Evolutionary conservation across 2,329 filamentous ascomycete genomes (phyloP).

Genomic region (Cladosporium sp.): DNA sequence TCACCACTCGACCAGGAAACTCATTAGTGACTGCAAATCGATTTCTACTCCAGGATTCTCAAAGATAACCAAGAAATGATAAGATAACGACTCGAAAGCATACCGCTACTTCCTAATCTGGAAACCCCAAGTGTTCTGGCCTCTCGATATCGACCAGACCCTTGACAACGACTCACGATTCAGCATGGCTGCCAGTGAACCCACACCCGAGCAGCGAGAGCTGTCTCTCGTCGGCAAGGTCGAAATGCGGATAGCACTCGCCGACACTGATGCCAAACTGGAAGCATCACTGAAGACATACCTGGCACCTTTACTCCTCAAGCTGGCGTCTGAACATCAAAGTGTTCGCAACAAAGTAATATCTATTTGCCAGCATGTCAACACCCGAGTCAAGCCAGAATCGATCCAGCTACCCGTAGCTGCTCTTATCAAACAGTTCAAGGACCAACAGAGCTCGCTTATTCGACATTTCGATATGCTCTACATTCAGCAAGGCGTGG

Average conservation of each 20-base stretch:
- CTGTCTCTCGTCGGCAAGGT: conserved; percentile 79
- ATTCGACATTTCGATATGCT: conserved; percentile 84
- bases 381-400: conserved; percentile 57
- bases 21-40: too few relatives aligned
- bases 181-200: conserved; percentile 29
- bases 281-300: conserved; percentile 74
- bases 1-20: too few relatives aligned
- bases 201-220: conserved; percentile 61
- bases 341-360: conserved; percentile 78
- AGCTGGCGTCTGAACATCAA: conserved; percentile 75
- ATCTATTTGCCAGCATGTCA: conserved; percentile 67
- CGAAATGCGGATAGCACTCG: conserved; percentile 76
- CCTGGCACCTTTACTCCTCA: conserved; percentile 76
- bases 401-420: conserved; percentile 76
- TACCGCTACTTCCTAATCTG: background rate
- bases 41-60: background rate
- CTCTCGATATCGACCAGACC: background rate
- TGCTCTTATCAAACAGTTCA: conserved; percentile 86
- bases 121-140: background rate
- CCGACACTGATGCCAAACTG: conserved; percentile 80
- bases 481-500: conserved; percentile 82
- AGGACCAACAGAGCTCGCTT: conserved; percentile 65
- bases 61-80: background rate
- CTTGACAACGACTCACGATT: background rate
- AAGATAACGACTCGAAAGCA: conserved; percentile 5